Base-by-base conservation (phyloP, 2,329 filamentous ascomycete genomes). In the Fonsecaea monophora region DNA sequence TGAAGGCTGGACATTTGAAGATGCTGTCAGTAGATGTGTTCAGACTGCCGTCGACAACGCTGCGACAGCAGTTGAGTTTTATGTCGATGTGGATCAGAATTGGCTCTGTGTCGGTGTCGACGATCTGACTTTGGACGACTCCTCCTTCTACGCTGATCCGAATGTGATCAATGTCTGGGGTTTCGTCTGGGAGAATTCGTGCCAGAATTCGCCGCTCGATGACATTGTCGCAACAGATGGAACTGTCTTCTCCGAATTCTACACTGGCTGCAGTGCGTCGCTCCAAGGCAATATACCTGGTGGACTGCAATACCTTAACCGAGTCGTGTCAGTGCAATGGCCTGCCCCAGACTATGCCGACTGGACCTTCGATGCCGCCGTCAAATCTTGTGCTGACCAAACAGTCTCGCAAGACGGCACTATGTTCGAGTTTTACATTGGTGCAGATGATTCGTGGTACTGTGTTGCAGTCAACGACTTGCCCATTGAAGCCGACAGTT, bases 401-500 rank as follows among this genome's bases (percentile, higher is more conserved):
- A 61, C 59, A 6, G 32, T 42, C 40, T 42, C 35, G 21, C 45
- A 61, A 61, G 48, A 5, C 2, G 59, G 59, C 32, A 61, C 50
- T 48, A 21, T 61, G 34, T 61, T 61, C 48, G 59, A 61, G 37
- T 61, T 61, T 48, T 61, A 61, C 48, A 54, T 61, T 34, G 59
- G 48, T 35, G 21, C 59, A 9, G 59, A 61, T n/a, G 59, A 61
- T 34, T 61, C 42, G 59, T 61, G 59, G 59, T 54, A 61, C 59
- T 61, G 59, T 18, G 40, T 61, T n/a, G 59, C 59, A n/a, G 59
- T 61, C 32, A 53, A 61, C 59, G 59, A 61, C 48, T 32, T 61
- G 21, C 59, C 59, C 18, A 21, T 34, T 21, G 40, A 32, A 18
- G 30, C 45, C 18, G 7, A 48, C 34, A 53, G 48, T 18, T 61